phyloP scores from a whole-genome alignment of 495 filamentous ascomycete species.

The Mytilinidion resinicola region DNA sequence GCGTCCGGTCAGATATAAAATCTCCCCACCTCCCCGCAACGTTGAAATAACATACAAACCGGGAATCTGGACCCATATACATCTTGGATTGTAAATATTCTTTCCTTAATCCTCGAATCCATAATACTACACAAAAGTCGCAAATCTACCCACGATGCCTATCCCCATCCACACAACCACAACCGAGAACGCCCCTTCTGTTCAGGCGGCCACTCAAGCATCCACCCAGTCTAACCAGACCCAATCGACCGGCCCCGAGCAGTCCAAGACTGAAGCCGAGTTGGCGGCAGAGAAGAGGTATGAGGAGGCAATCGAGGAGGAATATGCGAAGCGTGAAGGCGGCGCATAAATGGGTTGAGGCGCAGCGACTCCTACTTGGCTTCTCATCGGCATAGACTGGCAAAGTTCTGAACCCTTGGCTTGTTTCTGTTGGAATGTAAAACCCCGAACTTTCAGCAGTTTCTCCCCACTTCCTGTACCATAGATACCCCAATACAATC shows the following conservation, averaged over 20 bases:
- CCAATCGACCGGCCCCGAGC: not conserved
- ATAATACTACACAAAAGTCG: not conserved
- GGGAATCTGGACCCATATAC: not conserved
- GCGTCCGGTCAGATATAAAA: not conserved
- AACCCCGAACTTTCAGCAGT: not conserved
- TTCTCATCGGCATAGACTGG: not conserved
- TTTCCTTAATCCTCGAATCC: not conserved
- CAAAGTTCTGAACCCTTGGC: not conserved
- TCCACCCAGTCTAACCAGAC: not conserved
- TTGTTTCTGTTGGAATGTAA: no score
- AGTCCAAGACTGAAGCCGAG: constrained; percentile 23
- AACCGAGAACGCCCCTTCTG: not conserved
- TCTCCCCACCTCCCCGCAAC: not conserved
- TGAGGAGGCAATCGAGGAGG: constrained; percentile 32
- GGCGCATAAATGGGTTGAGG: constrained; percentile 17
- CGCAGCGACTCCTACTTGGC: not conserved
- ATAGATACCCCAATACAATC: not conserved
- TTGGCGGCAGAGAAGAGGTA: constrained; percentile 27
- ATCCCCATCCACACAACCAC: not conserved
- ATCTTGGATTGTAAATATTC: not conserved
- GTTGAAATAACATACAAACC: not conserved
- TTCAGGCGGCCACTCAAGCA: not conserved
- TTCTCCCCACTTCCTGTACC: not conserved
- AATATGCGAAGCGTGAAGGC: constrained; percentile 32
- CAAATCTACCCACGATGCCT: not conserved